Evolutionary conservation across 768 basidiomycete genomes (phyloP).

Genomic region (Hygrocybe punicea): DNA sequence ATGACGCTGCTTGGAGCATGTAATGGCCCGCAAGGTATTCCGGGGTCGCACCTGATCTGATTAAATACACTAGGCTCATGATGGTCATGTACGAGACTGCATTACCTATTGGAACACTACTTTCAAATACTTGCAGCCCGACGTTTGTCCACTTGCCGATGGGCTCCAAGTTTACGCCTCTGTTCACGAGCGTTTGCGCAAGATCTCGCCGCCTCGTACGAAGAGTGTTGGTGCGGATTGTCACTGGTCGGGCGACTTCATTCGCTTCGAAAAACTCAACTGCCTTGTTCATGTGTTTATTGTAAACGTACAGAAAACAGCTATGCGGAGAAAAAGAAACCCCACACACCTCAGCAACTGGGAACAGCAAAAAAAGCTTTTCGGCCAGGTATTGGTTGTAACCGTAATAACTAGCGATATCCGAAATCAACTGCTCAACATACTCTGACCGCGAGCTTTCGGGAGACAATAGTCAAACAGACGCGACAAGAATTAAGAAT

Average conservation of each 20-base stretch:
- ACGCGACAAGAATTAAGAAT: conserved; percentile 8
- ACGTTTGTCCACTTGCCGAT: conserved; percentile 99
- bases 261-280: conserved; percentile 99
- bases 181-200: conserved; percentile 88
- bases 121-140: conserved; percentile 97
- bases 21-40: conserved; percentile 99
- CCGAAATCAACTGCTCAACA: conserved; percentile 77
- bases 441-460: conserved; percentile 88
- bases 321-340: conserved; percentile 2
- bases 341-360: conserved; percentile 75
- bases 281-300: conserved; percentile 49
- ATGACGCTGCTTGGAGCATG: conserved; percentile 98
- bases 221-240: conserved; percentile 95
- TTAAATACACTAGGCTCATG: background rate
- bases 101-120: conserved; percentile 85
- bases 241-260: conserved; percentile 92
- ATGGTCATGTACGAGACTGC: background rate
- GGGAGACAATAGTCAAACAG: conserved; percentile 1
- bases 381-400: conserved; percentile 95
- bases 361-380: conserved; percentile 91
- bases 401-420: conserved; percentile 94
- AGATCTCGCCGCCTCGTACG: conserved; percentile 91
- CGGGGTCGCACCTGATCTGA: conserved; percentile 75
- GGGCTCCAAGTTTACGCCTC: conserved; percentile 95
- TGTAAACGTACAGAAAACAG: conserved; percentile 1